Evolutionary conservation across 2,329 filamentous ascomycete genomes (phyloP).

Genomic region (Aspergillus viridinutans): DNA sequence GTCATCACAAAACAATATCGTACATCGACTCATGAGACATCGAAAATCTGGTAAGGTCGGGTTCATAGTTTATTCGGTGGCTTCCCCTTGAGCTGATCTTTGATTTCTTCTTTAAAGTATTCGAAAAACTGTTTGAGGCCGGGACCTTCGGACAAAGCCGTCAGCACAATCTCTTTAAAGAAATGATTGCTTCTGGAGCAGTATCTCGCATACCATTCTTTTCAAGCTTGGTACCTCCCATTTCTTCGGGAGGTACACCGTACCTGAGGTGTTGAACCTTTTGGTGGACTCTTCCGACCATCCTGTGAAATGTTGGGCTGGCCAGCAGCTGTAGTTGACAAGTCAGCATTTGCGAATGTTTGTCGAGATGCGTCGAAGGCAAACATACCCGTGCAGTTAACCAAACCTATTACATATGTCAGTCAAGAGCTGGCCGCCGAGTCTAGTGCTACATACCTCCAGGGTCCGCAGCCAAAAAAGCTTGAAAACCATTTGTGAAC

Average conservation of each 20-base stretch:
- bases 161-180: constrained; percentile 4
- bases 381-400: constrained; percentile 34
- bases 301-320: constrained; percentile 42
- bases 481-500: constrained; percentile 22
- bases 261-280: constrained; percentile 39
- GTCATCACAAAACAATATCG: constrained; percentile 10
- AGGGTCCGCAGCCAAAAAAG: constrained; percentile 28
- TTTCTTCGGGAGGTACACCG: constrained; percentile 40
- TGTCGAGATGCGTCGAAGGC: not conserved
- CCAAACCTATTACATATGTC: constrained; percentile 27
- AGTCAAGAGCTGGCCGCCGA: not conserved
- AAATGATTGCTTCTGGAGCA: not conserved
- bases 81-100: constrained; percentile 39
- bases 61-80: constrained; percentile 27
- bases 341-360: constrained; percentile 6
- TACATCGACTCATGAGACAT: not conserved
- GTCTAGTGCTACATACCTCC: constrained; percentile 29
- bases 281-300: constrained; percentile 42
- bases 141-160: constrained; percentile 15
- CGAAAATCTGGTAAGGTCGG: not conserved
- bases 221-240: constrained; percentile 41
- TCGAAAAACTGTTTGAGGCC: constrained; percentile 31
- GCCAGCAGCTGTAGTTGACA: constrained; percentile 33
- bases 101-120: constrained; percentile 42
- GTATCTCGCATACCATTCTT: constrained; percentile 25